Base-by-base conservation (phyloP, 2,329 filamentous ascomycete species). In the Fusarium sp. region DNA sequence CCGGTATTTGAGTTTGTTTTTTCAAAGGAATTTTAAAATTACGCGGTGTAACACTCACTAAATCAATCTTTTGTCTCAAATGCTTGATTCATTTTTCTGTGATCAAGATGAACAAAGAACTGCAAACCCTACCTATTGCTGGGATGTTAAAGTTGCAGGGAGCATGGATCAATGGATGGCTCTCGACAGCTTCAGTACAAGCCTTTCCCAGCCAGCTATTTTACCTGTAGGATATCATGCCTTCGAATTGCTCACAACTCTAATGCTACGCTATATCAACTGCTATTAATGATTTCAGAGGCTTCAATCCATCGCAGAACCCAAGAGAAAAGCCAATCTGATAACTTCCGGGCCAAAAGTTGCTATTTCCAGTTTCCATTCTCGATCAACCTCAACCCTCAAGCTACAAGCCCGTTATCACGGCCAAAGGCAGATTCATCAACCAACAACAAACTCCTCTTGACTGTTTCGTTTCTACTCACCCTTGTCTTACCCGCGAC, bases 401-500 rank as follows among this genome's bases (percentile, higher is more conserved):
- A 6, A 45, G 32, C 36, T 24, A 14, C 26, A 42, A 67, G 36
- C 49, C 64, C 50, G 26, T 56, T 47, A 43, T 56, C 59, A 21
- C 39, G 39, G 20, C 50, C 54, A 30, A 55, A 46, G 59, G 43
- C 55, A 57, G 30, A 39, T 49, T 32, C 14, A 12, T 17, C 19
- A 38, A 24, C 42, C 38, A 30, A 20, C 32, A 44, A 24, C 28
- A 45, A 19, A 40, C 20, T 26, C 20, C 39, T 38, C 46, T 48
- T 17, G 12, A 46, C 17, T 21, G 24, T 55, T 49, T 63, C 38
- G 45, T 56, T 71, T 34, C 50, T 44, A 36, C 38, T 57, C 51
- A 42, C 47, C 45, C 44, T 62, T 40, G 30, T 47, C 59, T 58
- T 54, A 56, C 48, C 50, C 47, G 59, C 56, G 60, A 54, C 66